Percentiles rank a stretch among this genome's conserved stretches.
Evolutionary conservation across 371 early-diverging fungal genomes (phyloP).

Genomic region (Circinella umbellata): DNA sequence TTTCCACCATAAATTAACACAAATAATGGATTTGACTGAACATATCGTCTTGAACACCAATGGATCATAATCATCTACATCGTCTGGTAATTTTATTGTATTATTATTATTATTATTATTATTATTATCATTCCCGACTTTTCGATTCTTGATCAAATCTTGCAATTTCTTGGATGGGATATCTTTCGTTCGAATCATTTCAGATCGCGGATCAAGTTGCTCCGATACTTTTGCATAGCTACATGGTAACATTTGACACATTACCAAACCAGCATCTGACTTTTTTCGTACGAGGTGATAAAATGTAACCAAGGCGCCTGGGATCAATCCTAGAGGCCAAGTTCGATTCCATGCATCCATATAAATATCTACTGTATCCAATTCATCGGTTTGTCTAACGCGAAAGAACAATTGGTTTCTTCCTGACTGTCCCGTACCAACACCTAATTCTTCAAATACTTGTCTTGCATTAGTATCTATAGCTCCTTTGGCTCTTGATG

Average conservation of each 20-base stretch:
- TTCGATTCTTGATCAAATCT: not conserved
- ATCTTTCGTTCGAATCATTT: not conserved
- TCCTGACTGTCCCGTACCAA: constrained; percentile 31
- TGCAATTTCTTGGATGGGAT: constrained; percentile 3
- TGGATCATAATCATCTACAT: not conserved
- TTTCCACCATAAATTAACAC: constrained; percentile 19
- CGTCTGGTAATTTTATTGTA: too few species aligned
- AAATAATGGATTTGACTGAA: constrained; percentile 5
- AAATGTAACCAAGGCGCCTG: constrained; percentile 30
- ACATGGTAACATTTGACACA: constrained; percentile 4
- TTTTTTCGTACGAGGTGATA: constrained; percentile 23
- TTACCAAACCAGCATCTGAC: not conserved
- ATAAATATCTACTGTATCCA: constrained; percentile 35
- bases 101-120: not conserved
- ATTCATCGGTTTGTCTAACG: constrained; percentile 29
- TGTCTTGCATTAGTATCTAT: not conserved
- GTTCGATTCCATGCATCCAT: constrained; percentile 17
- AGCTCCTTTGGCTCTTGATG: not conserved
- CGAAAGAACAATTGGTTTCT: constrained; percentile 30
- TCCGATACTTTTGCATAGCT: constrained; percentile 18
- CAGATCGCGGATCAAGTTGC: not conserved
- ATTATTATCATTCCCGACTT: not conserved
- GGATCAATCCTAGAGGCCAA: constrained; percentile 35
- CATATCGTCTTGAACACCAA: not conserved
- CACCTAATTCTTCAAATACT: constrained; percentile 11